Percentiles rank a stretch among this genome's conserved stretches.
Evolutionary conservation across 1,139 yeast genomes (phyloP).

Genomic region (Lodderomyces margitis): DNA sequence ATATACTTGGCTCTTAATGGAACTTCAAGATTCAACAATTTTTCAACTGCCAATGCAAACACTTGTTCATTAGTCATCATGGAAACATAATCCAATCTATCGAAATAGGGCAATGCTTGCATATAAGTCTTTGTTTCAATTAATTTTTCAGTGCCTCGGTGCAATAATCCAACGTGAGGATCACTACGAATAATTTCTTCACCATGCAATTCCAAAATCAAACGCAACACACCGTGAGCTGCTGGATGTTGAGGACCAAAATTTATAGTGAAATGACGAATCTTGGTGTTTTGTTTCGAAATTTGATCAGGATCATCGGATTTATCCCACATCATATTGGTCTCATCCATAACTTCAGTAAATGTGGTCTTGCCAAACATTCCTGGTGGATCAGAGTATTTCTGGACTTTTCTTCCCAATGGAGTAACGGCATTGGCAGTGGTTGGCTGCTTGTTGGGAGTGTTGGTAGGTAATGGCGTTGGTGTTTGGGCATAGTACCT

Average conservation of each 20-base stretch:
- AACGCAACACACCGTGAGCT: constrained; percentile 88
- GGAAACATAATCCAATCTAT: constrained; percentile 83
- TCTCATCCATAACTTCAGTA: constrained; percentile 46
- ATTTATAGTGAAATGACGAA: constrained; percentile 85
- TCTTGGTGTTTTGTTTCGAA: constrained; percentile 52
- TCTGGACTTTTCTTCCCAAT: constrained; percentile 11
- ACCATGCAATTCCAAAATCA: constrained; percentile 83
- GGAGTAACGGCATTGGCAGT: constrained; percentile 10
- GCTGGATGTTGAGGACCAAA: constrained; percentile 97
- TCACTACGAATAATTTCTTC: constrained; percentile 86
- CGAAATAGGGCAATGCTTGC: constrained; percentile 88
- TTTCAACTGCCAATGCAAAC: constrained; percentile 81
- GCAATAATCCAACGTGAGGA: constrained; percentile 85
- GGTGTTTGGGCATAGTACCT: constrained; percentile 10
- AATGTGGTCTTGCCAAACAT: constrained; percentile 24
- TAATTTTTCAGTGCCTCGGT: constrained; percentile 86
- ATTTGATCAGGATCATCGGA: constrained; percentile 47
- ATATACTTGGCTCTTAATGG: constrained; percentile 84
- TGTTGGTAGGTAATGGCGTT: constrained; percentile 3
- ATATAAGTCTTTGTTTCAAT: constrained; percentile 80
- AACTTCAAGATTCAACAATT: constrained; percentile 78
- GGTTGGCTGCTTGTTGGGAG: constrained; percentile 5
- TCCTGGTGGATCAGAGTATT: constrained; percentile 5
- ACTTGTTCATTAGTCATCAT: constrained; percentile 95
- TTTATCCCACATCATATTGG: constrained; percentile 47